Conservation (phyloP, 441 rosid genomes). For the Croton laevigatus region DNA sequence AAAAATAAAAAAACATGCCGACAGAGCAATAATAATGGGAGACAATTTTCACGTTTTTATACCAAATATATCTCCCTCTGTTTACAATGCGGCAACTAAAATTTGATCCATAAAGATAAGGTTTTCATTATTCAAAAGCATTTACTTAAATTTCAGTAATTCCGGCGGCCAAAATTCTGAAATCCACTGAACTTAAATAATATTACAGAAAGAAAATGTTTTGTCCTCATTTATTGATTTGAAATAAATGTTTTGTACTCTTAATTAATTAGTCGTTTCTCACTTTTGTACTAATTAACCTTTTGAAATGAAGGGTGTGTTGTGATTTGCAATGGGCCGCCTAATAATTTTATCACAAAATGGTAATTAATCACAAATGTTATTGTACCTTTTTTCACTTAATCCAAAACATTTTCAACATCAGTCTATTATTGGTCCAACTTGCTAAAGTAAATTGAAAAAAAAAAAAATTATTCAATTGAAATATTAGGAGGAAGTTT, state of each 20-base stretch:
- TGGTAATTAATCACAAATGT: not conserved
- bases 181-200: slow-evolving; percentile 18
- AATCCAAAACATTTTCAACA: not conserved
- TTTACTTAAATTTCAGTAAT: not conserved
- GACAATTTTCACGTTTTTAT: no score
- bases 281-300: not conserved
- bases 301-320: not conserved
- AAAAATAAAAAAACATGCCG: no score
- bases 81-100: no score
- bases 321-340: not conserved
- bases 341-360: not conserved
- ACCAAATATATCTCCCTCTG: no score
- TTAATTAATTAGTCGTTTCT: no score
- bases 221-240: no score
- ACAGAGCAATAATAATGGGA: no score
- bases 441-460: not conserved
- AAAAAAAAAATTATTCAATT: not conserved
- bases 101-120: no score
- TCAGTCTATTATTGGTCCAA: slow-evolving; percentile 2
- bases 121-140: not conserved
- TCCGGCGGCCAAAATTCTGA: not conserved
- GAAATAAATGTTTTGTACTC: no score
- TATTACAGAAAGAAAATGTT: no score
- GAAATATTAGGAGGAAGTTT: no score
- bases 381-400: not conserved